Conservation (phyloP, 164 flowering plant species). For the Nymphaea thermarum region DNA sequence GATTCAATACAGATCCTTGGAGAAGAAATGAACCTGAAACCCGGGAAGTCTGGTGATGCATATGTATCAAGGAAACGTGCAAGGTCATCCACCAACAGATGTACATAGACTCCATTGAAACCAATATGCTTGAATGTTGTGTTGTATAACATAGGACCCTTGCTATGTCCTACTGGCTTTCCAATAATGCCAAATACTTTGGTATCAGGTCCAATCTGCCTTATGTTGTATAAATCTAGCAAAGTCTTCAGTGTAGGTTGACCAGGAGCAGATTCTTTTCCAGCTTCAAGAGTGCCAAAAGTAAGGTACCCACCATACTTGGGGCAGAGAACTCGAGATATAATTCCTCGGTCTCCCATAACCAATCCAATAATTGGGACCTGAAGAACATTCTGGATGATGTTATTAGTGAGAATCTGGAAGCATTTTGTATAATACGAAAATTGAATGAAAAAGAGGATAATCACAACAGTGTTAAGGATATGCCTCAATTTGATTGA, state of each 20-base stretch:
- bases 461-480: too few species aligned
- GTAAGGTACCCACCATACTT: conserved; percentile 96
- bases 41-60: conserved; percentile 79
- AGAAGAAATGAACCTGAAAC: conserved; percentile 65
- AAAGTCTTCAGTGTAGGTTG: conserved; percentile 80
- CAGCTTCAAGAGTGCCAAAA: conserved; percentile 69
- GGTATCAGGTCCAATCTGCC: conserved; percentile 59
- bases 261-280: conserved; percentile 86
- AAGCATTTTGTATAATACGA: too few species aligned
- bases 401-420: too few species aligned
- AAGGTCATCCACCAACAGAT: conserved; percentile 71
- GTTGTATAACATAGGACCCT: conserved; percentile 65
- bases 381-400: conserved; percentile 22
- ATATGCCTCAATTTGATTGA: too few species aligned
- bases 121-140: conserved; percentile 63
- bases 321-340: conserved; percentile 76
- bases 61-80: conserved; percentile 57
- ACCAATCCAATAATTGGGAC: conserved; percentile 82
- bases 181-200: conserved; percentile 89
- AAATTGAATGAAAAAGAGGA: too few species aligned
- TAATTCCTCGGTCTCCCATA: conserved; percentile 87
- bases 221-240: conserved; percentile 54
- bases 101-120: conserved; percentile 76
- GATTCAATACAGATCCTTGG: background rate
- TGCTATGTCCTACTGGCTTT: conserved; percentile 93